Evolutionary conservation across 805 yeast genomes (phyloP), one percentile per base, ranked within the genome.

Genomic region (Saccharomyces mikatae): DNA sequence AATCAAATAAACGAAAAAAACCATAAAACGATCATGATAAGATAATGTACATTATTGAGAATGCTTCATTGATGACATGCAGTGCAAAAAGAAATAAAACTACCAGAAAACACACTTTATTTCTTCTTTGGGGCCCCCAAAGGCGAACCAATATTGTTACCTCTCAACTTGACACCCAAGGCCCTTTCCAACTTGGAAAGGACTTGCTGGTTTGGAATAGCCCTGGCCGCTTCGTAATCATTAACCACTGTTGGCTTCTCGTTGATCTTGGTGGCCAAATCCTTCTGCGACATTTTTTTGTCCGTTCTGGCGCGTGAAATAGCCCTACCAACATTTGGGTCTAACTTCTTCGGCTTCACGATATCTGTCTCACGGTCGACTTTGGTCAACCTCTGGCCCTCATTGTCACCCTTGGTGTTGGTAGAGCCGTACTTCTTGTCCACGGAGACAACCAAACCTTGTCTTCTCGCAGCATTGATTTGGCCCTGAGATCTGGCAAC

Each of bases 151-250:
- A 94, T 87, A 73, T 85, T 87, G 77, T 92, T 91, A 69, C 99
- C 99, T 76, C 98, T 83, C 69, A 94, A 82, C 76, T 90, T 94
- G 60, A 94, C 86, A 62, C 98, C 98, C 64, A 94, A 78, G 46
- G 86, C 95, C 73, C 97, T 82, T 77, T 94, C 98, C 71, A 94
- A 75, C 77, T 94, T 94, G 53, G 86, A 91, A 66, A 94, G 80
- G 52, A 94, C 74, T 74, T 91, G 98, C 77, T 94, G 99, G 77
- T 89, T 91, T 55, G 99, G 99, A 61, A 87, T 82, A 48, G 96
- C 99, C 70, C 96, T 84, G 56, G 96, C 97, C 54, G 96, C 88
- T 77, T 94, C 99, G 73, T 94, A 94, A 69, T 94, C 99, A 73
- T 89, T 91, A 68, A 94, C 84, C 57, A 94, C 87, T 62, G 85